Evolutionary conservation across 441 rosid genomes (phyloP).

Genomic region (Breynia disticha): DNA sequence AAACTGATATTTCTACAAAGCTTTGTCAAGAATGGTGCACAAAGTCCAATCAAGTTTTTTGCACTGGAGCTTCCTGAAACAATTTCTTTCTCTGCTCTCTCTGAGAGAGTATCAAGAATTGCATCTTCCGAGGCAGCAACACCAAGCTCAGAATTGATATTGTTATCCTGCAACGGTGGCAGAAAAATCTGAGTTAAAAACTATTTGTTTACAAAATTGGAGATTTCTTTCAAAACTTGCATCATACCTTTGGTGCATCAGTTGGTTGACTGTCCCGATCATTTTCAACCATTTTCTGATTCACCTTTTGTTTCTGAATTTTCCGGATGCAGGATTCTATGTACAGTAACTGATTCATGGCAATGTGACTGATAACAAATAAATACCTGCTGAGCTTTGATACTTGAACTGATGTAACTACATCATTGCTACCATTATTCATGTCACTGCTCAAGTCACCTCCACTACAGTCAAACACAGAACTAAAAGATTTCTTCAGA

Average conservation of each 20-base stretch:
- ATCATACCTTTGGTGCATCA: slow-evolving; percentile 43
- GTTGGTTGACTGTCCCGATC: slow-evolving; percentile 23
- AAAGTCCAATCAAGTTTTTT: slow-evolving; percentile 73
- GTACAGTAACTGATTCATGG: slow-evolving; percentile 93
- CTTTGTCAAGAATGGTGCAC: slow-evolving; percentile 80
- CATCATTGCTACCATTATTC: slow-evolving; percentile 19
- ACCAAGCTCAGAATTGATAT: slow-evolving; percentile 91
- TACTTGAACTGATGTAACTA: slow-evolving; percentile 52
- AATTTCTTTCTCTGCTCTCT: slow-evolving; percentile 88
- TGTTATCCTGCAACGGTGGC: slow-evolving; percentile 42
- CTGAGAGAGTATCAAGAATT: slow-evolving; percentile 70
- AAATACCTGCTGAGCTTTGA: slow-evolving; percentile 75
- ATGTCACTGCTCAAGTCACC: slow-evolving; percentile 39
- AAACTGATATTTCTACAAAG: slow-evolving; percentile 80
- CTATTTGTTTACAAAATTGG: no score
- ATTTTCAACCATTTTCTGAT: slow-evolving; percentile 39
- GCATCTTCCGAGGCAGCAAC: slow-evolving; percentile 96
- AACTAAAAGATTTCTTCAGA: slow-evolving; percentile 56
- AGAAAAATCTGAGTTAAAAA: no score
- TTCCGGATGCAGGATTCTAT: slow-evolving; percentile 81
- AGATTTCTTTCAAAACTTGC: neutral
- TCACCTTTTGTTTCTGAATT: slow-evolving; percentile 73
- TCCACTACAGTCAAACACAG: slow-evolving; percentile 42
- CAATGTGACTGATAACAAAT: slow-evolving; percentile 75
- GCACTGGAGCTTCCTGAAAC: slow-evolving; percentile 52